These are phyloP conservation scores for Rhazya stricta DNA, from an alignment of 257 asterid genomes.

Conservation along the genomic window DNA sequence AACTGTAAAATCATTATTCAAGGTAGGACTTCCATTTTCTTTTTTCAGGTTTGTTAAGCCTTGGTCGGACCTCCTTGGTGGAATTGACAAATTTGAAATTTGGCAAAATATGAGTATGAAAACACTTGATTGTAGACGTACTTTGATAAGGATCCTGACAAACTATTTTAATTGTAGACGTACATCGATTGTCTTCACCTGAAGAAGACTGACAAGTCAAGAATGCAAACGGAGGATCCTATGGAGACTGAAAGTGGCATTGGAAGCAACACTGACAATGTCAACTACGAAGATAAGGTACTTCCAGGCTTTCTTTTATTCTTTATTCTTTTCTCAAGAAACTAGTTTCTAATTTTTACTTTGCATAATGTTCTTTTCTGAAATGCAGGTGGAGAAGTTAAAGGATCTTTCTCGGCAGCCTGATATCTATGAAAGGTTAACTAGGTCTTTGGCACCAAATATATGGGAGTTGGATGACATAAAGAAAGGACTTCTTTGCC, in stretches of 20 bases:
- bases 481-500: conserved; percentile 98
- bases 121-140: conserved; percentile 11
- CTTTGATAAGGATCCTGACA: conserved; percentile 12
- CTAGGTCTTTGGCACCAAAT: conserved; percentile 94
- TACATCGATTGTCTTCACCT: conserved; percentile 93
- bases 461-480: conserved; percentile 99
- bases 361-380: conserved; percentile 14
- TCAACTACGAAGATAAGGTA: conserved; percentile 53
- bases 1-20: conserved; percentile 88
- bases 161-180: conserved; percentile 53
- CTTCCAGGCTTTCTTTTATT: conserved; percentile 2
- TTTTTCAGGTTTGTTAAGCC: conserved; percentile 11
- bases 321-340: conserved; percentile 8
- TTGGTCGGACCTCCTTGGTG: background rate
- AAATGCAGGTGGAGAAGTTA: conserved; percentile 58
- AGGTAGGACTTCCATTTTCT: conserved; percentile 42
- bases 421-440: conserved; percentile 84
- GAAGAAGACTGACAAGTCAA: conserved; percentile 79
- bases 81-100: background rate
- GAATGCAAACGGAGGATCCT: conserved; percentile 70
- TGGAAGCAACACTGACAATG: conserved; percentile 34
- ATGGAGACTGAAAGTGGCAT: conserved; percentile 60
- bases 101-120: background rate
- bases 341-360: conserved; percentile 8
- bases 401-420: conserved; percentile 79